A percentile compares a stretch with the other conserved stretches of the same genome.
phyloP scores from a whole-genome alignment of 1,284 basidiomycete species.

The Ceratobasidium theobromae region DNA sequence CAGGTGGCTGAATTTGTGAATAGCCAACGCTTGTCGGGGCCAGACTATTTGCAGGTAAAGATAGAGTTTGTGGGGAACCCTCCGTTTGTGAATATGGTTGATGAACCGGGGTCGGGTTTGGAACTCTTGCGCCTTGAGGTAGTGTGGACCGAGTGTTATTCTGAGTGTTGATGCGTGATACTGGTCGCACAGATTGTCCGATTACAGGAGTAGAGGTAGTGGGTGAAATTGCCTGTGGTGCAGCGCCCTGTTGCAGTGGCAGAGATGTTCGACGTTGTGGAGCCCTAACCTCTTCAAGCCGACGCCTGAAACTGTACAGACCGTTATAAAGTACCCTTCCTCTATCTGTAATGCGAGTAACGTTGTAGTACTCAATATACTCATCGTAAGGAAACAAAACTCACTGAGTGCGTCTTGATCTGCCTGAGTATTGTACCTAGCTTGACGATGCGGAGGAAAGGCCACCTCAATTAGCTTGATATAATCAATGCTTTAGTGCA shows the following conservation, averaged over 20 bases:
- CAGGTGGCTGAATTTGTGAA: not conserved
- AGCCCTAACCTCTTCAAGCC: not conserved
- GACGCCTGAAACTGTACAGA: not conserved
- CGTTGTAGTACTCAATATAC: not conserved
- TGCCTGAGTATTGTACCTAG: not conserved
- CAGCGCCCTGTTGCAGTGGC: not conserved
- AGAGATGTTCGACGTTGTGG: not conserved
- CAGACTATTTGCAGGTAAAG: not conserved
- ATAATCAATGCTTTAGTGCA: not conserved
- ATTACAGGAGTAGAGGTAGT: not conserved
- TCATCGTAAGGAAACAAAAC: not conserved
- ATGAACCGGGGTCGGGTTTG: not conserved
- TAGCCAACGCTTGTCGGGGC: not conserved
- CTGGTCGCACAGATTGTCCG: not conserved
- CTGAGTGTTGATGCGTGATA: not conserved
- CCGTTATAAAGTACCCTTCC: slow-evolving; percentile 14
- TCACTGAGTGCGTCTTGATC: slow-evolving; percentile 13
- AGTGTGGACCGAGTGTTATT: not conserved
- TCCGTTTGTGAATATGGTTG: not conserved
- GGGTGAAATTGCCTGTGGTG: slow-evolving; percentile 6
- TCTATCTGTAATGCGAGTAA: not conserved
- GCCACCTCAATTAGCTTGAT: slow-evolving; percentile 11
- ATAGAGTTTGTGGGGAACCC: not conserved
- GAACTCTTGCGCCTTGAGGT: not conserved
- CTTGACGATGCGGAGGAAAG: slow-evolving; percentile 13